Conservation (phyloP, 345 rosid genomes). For the Salix arbutifolia region DNA sequence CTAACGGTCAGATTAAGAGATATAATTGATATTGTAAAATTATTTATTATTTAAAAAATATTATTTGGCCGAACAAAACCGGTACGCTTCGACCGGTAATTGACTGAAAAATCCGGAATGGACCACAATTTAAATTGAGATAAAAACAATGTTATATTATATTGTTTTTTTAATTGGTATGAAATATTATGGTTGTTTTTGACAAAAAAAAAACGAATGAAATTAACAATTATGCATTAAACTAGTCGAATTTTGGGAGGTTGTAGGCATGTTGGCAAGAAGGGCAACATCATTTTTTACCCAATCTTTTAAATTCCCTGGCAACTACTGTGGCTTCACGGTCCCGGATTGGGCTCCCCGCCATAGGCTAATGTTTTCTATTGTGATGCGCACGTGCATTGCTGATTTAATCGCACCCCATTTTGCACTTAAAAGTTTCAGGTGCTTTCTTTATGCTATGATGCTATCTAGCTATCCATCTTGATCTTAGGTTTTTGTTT, state of each 20-base stretch:
- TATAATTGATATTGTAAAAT: too few relatives aligned
- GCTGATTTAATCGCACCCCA: conserved; percentile 4
- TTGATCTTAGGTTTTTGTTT: conserved; percentile 10
- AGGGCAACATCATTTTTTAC: conserved; percentile 8
- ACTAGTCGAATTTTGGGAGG: background rate
- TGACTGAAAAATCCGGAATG: too few relatives aligned
- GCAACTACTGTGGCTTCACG: conserved; percentile 20
- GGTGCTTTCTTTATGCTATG: conserved; percentile 13
- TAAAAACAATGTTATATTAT: too few relatives aligned
- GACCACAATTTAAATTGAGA: too few relatives aligned
- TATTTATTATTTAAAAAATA: too few relatives aligned
- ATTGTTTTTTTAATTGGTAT: too few relatives aligned
- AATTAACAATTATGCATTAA: background rate
- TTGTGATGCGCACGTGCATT: conserved; percentile 28
- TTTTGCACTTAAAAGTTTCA: conserved; percentile 21
- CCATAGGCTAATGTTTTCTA: background rate
- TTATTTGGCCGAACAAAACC: too few relatives aligned
- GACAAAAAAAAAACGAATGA: too few relatives aligned
- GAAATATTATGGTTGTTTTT: too few relatives aligned
- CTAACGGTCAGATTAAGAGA: too few relatives aligned
- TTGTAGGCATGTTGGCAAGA: conserved; percentile 23
- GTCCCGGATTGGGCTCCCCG: conserved; percentile 31
- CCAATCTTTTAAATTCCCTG: background rate
- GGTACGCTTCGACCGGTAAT: too few relatives aligned
- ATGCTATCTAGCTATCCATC: background rate